Evolutionary conservation across 805 yeast species (phyloP), one percentile per base, ranked within the genome.

Genomic region (Torulaspora franciscae): DNA sequence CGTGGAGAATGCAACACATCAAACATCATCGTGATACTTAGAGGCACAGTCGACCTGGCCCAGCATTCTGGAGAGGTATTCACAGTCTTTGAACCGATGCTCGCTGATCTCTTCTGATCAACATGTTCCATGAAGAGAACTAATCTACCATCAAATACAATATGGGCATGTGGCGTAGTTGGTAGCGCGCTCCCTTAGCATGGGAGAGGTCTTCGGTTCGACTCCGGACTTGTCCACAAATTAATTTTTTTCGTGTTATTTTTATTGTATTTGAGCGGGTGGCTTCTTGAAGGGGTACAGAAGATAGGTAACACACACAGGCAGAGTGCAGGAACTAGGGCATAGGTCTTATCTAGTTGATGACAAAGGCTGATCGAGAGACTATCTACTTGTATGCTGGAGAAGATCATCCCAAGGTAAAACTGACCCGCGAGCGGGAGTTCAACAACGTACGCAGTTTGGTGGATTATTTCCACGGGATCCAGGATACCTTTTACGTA

Each of bases 131-230:
- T n/a, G n/a, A n/a, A n/a, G n/a, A n/a, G n/a, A n/a, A n/a, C n/a
- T n/a, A n/a, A 6, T 30, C 2, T n/a, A n/a, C 10, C 33, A 30
- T 30, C 33, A 30, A 30, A 30, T 30, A 30, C 22, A 30, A n/a
- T 10, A 22, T 37, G 83, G 83, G 84, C 83, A 80, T 79, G 82
- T 79, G 84, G 84, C 84, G 83, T 75, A 79, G 83, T 79, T 77
- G 83, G 84, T 79, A 79, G 84, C 83, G 84, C 83, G 83, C 76
- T 76, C 80, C 77, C 83, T 78, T 79, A 77, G 83, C 83, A 79
- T 78, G 83, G 77, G 81, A 77, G 77, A 79, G 83, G 84, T 79
- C 83, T 77, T 78, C 78, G 83, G 84, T 79, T 79, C 84, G 80
- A 79, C 74, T 79, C 83, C 83, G 77, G 78, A 76, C 82, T 79